These are phyloP conservation scores for Raphidocelis subcapitata DNA, from an alignment of 139 green algal genomes.

Conservation along the genomic window DNA sequence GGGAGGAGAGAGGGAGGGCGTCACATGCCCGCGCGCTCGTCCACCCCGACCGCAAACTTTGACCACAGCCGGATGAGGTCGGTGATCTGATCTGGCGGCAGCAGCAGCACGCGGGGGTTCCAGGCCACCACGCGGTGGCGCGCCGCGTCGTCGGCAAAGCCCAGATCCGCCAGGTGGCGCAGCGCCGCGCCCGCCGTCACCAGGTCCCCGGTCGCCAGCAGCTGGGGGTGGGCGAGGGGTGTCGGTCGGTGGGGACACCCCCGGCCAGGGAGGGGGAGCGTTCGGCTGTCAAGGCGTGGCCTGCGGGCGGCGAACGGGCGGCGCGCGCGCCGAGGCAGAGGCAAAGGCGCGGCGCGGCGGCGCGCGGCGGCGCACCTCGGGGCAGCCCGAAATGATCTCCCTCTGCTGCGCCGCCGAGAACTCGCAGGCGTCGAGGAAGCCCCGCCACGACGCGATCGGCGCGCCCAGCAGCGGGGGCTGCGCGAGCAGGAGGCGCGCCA, in stretches of 20 bases:
- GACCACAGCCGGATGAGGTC: constrained; percentile 18
- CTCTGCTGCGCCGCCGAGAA: constrained; percentile 10
- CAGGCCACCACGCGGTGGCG: constrained; percentile 26
- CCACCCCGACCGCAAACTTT: constrained; percentile 22
- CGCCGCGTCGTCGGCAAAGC: constrained; percentile 30
- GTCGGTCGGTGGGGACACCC: too few relatives aligned
- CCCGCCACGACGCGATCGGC: constrained; percentile 15
- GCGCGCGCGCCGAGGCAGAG: background rate
- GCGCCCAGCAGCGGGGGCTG: constrained; percentile 9
- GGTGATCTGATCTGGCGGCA: constrained; percentile 10
- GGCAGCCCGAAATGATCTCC: constrained; percentile 6
- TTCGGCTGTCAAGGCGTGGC: background rate
- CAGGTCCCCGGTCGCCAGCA: background rate
- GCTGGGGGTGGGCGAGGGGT: too few relatives aligned
- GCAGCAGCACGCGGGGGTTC: constrained; percentile 19
- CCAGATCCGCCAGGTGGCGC: constrained; percentile 12
- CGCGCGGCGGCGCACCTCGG: background rate
- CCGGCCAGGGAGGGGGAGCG: background rate
- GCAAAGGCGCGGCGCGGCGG: background rate
- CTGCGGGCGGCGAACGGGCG: background rate
- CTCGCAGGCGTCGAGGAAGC: constrained; percentile 13
- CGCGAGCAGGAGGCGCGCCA: too few relatives aligned
- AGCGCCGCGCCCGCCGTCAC: constrained; percentile 7
- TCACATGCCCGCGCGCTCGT: constrained; percentile 22
- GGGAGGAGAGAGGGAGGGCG: too few relatives aligned